Evolutionary conservation across 306 rosid species (phyloP), one percentile per base, ranked within the genome.

Genomic region (Glycine latifolia): DNA sequence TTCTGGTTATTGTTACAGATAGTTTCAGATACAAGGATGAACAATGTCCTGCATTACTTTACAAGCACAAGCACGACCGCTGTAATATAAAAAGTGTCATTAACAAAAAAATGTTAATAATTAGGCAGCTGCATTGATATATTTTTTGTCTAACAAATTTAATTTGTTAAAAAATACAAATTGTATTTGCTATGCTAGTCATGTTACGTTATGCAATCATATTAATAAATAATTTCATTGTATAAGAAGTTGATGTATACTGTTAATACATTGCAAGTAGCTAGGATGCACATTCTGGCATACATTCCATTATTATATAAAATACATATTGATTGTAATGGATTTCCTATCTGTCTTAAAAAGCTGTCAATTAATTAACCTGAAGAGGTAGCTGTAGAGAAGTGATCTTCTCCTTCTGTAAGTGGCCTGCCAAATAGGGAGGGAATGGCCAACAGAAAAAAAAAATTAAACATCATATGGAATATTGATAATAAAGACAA

Each of bases 401-500:
- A 79, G 68, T 61, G 41, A 53, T 65, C 1, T 66, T 81, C 67
- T 63, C 9, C 67, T 72, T 72, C 71, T 56, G 52, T 50, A 78
- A 77, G 88, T 85, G 88, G 31, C 31, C 31, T 26, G 63, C 82
- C 82, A 75, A 52, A 78, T 44, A 7, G 35, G 8, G 52, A 73
- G 39, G 77, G 83, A 78, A 73, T 73, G 67, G 20, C 65, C 84
- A 59, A 17, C 76, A 20, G 0, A 10, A 47, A 67, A 47, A n/a
- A 6, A 55, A 55, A 7, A 17, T 0, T 17, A 49, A 78, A 14
- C 6, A 48, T 53, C 3, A 26, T 26, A 26, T 26, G 0, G 78
- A 71, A 49, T 71, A 33, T 76, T 58, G 63, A 76, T 33, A 79
- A 52, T 76, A 53, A 48, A 49, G 82, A 49, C 85, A 79, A 83